These are phyloP conservation scores for Auricularia cornea DNA, from an alignment of 768 basidiomycete genomes.

Conservation along the genomic window DNA sequence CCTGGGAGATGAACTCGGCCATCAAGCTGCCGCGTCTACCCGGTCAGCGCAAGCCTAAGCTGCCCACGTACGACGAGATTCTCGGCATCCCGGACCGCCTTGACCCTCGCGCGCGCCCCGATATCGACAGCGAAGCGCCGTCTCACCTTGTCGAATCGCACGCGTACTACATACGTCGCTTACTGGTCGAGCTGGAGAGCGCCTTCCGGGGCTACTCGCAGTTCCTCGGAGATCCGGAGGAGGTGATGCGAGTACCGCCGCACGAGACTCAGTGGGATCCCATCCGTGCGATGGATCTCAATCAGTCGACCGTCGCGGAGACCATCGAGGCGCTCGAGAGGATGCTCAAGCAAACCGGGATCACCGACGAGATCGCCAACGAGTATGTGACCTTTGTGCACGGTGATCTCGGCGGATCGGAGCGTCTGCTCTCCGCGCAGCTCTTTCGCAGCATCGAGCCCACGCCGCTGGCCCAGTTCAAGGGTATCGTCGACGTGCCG, in stretches of 20 bases:
- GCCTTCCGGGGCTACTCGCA: neutral
- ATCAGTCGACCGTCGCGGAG: neutral
- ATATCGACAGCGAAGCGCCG: neutral
- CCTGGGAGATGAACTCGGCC: neutral
- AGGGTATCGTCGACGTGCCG: conserved; percentile 25
- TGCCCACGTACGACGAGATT: too few relatives aligned
- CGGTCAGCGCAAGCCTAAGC: too few relatives aligned
- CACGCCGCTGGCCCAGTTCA: conserved; percentile 21
- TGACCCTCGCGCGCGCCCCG: neutral
- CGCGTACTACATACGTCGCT: neutral
- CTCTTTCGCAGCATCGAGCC: conserved; percentile 18
- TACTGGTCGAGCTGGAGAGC: neutral
- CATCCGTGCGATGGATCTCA: neutral
- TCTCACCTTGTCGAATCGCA: neutral
- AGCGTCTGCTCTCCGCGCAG: conserved; percentile 12
- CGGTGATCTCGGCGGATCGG: conserved; percentile 23
- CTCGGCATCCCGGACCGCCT: too few relatives aligned
- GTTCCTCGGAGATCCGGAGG: neutral
- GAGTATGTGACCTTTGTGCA: conserved; percentile 17
- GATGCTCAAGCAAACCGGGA: neutral
- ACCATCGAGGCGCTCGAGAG: neutral
- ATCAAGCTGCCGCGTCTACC: neutral
- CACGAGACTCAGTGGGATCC: neutral
- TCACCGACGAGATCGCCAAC: neutral
- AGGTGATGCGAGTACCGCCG: neutral